These are phyloP conservation scores for Cyberlindnera suaveolens DNA, from an alignment of 805 yeast genomes.

Conservation along the genomic window DNA sequence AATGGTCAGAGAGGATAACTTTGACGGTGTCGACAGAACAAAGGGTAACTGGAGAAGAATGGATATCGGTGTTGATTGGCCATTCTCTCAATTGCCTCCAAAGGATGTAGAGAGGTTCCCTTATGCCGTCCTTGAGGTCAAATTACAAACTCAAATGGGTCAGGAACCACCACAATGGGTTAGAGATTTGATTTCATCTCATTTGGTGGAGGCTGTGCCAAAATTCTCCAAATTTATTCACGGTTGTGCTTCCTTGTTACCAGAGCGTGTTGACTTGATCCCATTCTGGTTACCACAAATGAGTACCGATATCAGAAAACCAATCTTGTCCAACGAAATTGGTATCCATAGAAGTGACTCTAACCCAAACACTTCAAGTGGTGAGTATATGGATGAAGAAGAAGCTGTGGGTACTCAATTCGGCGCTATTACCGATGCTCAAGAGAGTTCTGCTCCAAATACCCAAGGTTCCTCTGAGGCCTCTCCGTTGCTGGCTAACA, in stretches of 20 bases:
- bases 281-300: constrained; percentile 99
- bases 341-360: constrained; percentile 25
- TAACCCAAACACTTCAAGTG: constrained; percentile 34
- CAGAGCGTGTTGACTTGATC: constrained; percentile 73
- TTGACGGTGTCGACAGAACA: constrained; percentile 88
- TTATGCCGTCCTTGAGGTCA: constrained; percentile 95
- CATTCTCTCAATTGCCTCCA: constrained; percentile 80
- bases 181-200: constrained; percentile 82
- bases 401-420: constrained; percentile 49
- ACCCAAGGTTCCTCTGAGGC: constrained; percentile 21
- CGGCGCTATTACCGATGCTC: constrained; percentile 27
- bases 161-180: constrained; percentile 99
- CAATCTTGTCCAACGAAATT: constrained; percentile 37
- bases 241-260: constrained; percentile 88
- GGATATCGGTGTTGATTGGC: constrained; percentile 98
- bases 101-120: constrained; percentile 90
- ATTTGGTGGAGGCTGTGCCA: constrained; percentile 96
- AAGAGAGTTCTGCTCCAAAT: constrained; percentile 6
- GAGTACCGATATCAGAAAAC: constrained; percentile 92
- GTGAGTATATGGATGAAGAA: constrained; percentile 64
- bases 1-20: constrained; percentile 97
- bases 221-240: constrained; percentile 96
- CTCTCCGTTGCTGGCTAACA: constrained; percentile 24
- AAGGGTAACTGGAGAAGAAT: constrained; percentile 95
- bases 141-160: constrained; percentile 94